Percentiles rank a stretch among this genome's conserved stretches.
Evolutionary conservation across 495 filamentous ascomycete species (phyloP).

Genomic region (Xylaria grammica): DNA sequence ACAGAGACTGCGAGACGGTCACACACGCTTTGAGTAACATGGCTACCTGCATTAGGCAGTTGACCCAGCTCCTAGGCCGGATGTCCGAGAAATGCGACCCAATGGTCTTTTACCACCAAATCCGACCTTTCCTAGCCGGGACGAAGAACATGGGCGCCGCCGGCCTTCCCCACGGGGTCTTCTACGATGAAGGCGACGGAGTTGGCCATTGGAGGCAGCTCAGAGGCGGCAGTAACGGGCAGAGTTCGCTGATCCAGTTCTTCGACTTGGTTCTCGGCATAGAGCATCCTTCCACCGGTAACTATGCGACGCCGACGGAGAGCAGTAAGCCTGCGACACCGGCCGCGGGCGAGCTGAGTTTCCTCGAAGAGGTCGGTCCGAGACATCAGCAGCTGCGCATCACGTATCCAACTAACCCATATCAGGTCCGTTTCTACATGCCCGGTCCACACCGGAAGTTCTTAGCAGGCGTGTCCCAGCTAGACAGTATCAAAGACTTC

Average conservation of each 20-base stretch:
- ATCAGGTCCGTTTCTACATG: constrained; percentile 80
- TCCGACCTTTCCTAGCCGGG: constrained; percentile 91
- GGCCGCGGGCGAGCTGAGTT: constrained; percentile 79
- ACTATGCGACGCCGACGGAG: constrained; percentile 64
- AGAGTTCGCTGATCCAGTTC: constrained; percentile 93
- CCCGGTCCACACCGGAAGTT: constrained; percentile 83
- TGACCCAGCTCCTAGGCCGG: constrained; percentile 68
- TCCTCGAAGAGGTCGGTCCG: constrained; percentile 72
- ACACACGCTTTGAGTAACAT: constrained; percentile 68
- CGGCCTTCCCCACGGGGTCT: constrained; percentile 78
- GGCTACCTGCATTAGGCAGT: constrained; percentile 71
- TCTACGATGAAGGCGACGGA: constrained; percentile 78
- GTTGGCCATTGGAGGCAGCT: constrained; percentile 72
- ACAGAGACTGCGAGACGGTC: constrained; percentile 63
- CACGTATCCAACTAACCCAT: neutral
- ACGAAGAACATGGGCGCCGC: constrained; percentile 95
- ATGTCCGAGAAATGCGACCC: constrained; percentile 96
- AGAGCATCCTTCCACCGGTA: constrained; percentile 79
- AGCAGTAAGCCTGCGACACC: constrained; percentile 63
- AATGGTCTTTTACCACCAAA: constrained; percentile 88
- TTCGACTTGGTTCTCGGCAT: constrained; percentile 88
- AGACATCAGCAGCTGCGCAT: neutral
- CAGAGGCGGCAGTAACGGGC: constrained; percentile 90
- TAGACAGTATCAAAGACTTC: constrained; percentile 74
- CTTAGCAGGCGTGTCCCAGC: constrained; percentile 71